A percentile compares a stretch with the other conserved stretches of the same genome.
phyloP scores from a whole-genome alignment of 306 rosid species.

The Castanospermum australe region DNA sequence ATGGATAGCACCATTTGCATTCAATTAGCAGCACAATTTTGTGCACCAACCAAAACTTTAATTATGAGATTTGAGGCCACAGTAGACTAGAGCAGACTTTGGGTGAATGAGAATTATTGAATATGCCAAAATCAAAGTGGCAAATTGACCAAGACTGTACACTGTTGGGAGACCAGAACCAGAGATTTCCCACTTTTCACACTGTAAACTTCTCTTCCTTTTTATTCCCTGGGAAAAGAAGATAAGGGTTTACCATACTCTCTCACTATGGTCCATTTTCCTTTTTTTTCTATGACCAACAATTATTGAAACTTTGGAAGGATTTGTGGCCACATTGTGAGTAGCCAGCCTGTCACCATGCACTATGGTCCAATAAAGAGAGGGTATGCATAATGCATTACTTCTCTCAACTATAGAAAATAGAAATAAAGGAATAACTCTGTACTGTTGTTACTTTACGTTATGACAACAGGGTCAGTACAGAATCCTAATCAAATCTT shows the following conservation, averaged over 20 bases:
- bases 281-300: slow-evolving; percentile 13
- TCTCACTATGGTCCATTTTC: slow-evolving; percentile 7
- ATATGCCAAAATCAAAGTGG: background rate
- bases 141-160: background rate
- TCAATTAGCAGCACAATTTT: background rate
- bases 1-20: background rate
- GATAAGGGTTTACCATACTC: background rate
- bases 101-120: background rate
- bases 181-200: background rate
- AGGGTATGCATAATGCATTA: background rate
- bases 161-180: background rate
- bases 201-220: background rate
- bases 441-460: background rate
- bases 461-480: background rate
- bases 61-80: background rate
- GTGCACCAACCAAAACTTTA: background rate
- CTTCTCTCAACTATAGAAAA: background rate
- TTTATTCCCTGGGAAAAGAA: slow-evolving; percentile 19
- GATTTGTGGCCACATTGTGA: slow-evolving; percentile 31
- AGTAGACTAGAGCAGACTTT: background rate
- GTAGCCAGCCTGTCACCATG: slow-evolving; percentile 57
- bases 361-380: no score
- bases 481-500: background rate
- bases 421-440: background rate
- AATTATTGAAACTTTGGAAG: slow-evolving; percentile 33